Conservation (phyloP, 2,329 filamentous ascomycete species). For the Colletotrichum agaves region DNA sequence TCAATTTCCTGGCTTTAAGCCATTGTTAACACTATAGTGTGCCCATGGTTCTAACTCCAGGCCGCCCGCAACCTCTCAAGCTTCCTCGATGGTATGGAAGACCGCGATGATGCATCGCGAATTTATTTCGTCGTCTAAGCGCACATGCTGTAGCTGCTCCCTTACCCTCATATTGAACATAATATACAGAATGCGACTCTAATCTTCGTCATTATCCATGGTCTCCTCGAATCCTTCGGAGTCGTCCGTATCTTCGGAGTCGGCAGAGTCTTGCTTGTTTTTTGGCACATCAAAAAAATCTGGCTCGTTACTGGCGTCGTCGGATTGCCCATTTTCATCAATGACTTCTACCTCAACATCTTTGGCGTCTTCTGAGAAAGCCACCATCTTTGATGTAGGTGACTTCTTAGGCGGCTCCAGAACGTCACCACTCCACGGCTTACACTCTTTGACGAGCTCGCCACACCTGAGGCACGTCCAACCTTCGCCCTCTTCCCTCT, state of each 20-base stretch:
- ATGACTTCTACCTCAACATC: not conserved
- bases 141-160: not conserved
- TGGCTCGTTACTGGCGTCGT: not conserved
- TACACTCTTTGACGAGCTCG: slow-evolving; percentile 83
- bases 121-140: not conserved
- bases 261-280: slow-evolving; percentile 13
- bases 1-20: too few relatives aligned
- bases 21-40: too few relatives aligned
- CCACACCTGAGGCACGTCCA: slow-evolving; percentile 94
- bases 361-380: slow-evolving; percentile 67
- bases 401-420: slow-evolving; percentile 65
- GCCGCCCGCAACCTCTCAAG: not conserved
- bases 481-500: slow-evolving; percentile 92
- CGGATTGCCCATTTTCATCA: not conserved
- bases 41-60: too few relatives aligned
- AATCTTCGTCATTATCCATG: slow-evolving; percentile 30
- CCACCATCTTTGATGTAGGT: slow-evolving; percentile 65
- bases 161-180: not conserved
- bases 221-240: slow-evolving; percentile 35
- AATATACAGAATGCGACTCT: not conserved
- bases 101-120: not conserved
- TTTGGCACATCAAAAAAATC: slow-evolving; percentile 26
- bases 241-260: slow-evolving; percentile 25
- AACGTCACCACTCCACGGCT: slow-evolving; percentile 92
- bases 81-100: not conserved